Percentiles rank a stretch among this genome's conserved stretches.
These are phyloP conservation scores for Friedmanniomyces endolithicus DNA, from an alignment of 495 filamentous ascomycete species.

Conservation along the genomic window DNA sequence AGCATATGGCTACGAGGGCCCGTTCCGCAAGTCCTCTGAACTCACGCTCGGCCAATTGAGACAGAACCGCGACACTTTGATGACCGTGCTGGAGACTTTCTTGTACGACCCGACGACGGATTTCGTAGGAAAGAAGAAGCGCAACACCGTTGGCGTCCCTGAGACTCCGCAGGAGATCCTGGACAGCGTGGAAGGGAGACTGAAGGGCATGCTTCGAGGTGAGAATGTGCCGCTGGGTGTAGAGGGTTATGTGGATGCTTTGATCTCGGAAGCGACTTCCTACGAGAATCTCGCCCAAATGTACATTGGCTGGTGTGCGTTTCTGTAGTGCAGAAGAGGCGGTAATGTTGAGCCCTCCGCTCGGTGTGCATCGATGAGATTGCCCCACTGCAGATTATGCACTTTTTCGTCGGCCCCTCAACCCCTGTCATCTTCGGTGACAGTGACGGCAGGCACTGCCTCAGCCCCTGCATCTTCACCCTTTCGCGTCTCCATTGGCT, in stretches of 20 bases:
- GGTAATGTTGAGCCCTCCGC: too few relatives aligned
- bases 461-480: neutral
- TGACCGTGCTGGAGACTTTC: constrained; percentile 94
- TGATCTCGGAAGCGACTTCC: constrained; percentile 74
- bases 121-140: constrained; percentile 65
- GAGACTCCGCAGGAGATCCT: constrained; percentile 83
- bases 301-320: constrained; percentile 98
- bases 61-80: constrained; percentile 85
- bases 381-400: too few relatives aligned
- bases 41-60: constrained; percentile 71
- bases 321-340: constrained; percentile 50
- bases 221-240: constrained; percentile 87
- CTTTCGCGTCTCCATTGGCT: neutral
- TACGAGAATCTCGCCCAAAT: constrained; percentile 65
- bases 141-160: constrained; percentile 49
- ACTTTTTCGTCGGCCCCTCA: neutral
- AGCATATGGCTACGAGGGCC: constrained; percentile 82
- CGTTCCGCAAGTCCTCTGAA: constrained; percentile 83
- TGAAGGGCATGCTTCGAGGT: constrained; percentile 66
- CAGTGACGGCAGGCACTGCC: neutral
- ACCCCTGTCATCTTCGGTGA: neutral
- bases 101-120: constrained; percentile 93
- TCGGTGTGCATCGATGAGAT: too few relatives aligned
- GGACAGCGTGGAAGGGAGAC: constrained; percentile 75
- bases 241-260: constrained; percentile 86